Evolutionary conservation across 2,329 filamentous ascomycete genomes (phyloP).

Genomic region (Apiospora phragmitis): DNA sequence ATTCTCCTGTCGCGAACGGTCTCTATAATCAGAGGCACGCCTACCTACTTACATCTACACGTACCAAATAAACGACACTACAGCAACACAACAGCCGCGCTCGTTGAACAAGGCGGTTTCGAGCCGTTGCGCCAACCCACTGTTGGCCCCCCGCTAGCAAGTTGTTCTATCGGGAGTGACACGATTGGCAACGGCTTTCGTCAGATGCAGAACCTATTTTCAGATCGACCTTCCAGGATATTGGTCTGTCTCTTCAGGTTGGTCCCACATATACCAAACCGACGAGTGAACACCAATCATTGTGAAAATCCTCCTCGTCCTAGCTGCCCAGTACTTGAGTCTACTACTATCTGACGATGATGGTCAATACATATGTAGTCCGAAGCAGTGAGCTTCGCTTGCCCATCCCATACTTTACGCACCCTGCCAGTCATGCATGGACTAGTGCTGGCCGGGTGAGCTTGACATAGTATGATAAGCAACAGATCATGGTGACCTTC

Average conservation of each 20-base stretch:
- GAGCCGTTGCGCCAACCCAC: neutral
- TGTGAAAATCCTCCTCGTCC: neutral
- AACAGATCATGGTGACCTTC: conserved; percentile 4
- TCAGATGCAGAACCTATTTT: conserved; percentile 7
- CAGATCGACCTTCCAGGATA: neutral
- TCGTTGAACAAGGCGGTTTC: neutral
- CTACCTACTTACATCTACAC: neutral
- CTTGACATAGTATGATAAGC: neutral
- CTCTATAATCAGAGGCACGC: neutral
- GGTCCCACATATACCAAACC: neutral
- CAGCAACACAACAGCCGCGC: neutral
- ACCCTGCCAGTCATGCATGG: neutral
- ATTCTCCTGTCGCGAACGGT: neutral
- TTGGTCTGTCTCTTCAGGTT: neutral
- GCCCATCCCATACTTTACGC: neutral
- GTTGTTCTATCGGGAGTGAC: neutral
- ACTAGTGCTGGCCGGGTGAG: neutral
- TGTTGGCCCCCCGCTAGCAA: neutral
- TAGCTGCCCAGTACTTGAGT: neutral
- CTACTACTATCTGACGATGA: neutral
- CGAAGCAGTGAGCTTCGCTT: neutral
- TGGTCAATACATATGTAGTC: neutral
- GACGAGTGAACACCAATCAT: neutral
- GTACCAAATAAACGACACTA: neutral
- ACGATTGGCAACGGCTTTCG: neutral